Evolutionary conservation across 495 filamentous ascomycete species (phyloP).

Genomic region (Apodospora peruviana): DNA sequence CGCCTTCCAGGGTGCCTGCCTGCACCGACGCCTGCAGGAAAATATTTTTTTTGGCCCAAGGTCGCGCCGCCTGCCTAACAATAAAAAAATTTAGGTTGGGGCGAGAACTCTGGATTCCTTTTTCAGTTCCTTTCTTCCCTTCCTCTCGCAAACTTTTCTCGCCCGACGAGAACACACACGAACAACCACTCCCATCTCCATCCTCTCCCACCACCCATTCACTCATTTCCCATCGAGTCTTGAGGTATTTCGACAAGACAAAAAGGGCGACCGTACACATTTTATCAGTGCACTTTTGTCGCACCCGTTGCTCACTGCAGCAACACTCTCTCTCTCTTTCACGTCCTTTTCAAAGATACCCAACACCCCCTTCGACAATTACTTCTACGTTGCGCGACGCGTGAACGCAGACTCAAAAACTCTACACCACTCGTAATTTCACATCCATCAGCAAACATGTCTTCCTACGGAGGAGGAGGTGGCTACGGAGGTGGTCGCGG

Average conservation of each 20-base stretch:
- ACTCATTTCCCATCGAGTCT: constrained; percentile 1
- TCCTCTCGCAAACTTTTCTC: constrained; percentile 7
- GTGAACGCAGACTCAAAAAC: neutral
- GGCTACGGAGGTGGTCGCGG: constrained; percentile 57
- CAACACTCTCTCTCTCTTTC: neutral
- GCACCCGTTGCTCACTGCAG: neutral
- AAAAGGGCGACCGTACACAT: neutral
- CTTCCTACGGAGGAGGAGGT: constrained; percentile 24
- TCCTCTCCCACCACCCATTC: neutral
- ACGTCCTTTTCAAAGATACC: neutral
- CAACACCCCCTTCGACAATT: neutral
- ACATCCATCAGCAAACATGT: constrained; percentile 49
- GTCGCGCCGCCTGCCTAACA: constrained; percentile 8
- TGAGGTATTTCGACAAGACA: neutral
- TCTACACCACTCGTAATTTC: neutral
- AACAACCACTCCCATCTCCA: constrained; percentile 2
- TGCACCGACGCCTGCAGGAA: constrained; percentile 4
- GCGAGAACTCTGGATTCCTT: constrained; percentile 9
- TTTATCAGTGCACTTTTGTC: neutral
- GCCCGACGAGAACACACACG: constrained; percentile 5
- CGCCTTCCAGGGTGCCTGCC: too few species aligned
- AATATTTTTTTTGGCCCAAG: constrained; percentile 9
- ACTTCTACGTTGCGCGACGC: neutral
- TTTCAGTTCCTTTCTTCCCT: constrained; percentile 1
- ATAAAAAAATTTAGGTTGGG: constrained; percentile 14